Conservation (phyloP, 306 rosid genomes). For the Luffa acutangula region DNA sequence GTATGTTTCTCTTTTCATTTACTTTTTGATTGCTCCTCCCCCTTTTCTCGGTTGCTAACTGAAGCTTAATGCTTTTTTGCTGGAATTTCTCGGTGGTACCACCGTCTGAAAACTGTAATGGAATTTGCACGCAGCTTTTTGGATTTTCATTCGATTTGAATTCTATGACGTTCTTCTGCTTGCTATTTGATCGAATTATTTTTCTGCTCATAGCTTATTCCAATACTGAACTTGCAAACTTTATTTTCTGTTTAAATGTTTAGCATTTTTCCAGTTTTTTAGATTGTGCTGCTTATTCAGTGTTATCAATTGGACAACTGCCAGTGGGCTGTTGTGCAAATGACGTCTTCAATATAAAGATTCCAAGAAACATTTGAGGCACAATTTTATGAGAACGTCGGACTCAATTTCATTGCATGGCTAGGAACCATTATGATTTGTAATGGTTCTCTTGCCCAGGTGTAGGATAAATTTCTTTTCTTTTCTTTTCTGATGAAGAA, state of each 20-base stretch:
- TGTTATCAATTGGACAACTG: neutral
- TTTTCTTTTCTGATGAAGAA: too few relatives aligned
- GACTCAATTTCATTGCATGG: neutral
- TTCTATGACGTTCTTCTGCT: neutral
- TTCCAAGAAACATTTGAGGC: neutral
- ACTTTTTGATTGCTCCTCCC: neutral
- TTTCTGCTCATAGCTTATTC: neutral
- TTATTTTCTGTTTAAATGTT: neutral
- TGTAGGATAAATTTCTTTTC: neutral
- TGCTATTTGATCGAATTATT: neutral
- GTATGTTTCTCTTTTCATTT: conserved; percentile 39
- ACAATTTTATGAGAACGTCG: neutral
- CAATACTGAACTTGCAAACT: neutral
- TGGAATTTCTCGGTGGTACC: neutral
- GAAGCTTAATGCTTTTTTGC: neutral
- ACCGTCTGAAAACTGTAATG: neutral
- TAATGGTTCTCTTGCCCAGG: neutral
- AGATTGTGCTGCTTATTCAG: neutral
- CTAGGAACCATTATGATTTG: conserved; percentile 1
- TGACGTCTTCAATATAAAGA: neutral
- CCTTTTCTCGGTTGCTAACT: neutral
- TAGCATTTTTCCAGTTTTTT: neutral
- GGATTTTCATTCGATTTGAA: neutral
- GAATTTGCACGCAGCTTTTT: neutral
- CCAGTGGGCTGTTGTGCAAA: neutral